These are phyloP conservation scores for Orbilia oligospora DNA, from an alignment of 2,329 filamentous ascomycete species.

Conservation along the genomic window DNA sequence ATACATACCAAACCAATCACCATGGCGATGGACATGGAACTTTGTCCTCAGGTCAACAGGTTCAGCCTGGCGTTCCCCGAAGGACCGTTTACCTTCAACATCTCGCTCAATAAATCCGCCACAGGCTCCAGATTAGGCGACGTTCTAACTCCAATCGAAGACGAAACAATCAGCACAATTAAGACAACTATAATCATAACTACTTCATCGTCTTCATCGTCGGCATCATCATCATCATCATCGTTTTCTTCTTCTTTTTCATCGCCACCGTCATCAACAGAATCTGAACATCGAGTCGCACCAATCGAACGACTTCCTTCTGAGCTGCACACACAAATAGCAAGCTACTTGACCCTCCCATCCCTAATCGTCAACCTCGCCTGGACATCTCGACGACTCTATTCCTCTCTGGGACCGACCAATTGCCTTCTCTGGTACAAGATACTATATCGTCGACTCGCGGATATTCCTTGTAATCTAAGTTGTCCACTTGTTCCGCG, in stretches of 20 bases:
- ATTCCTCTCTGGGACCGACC: conserved; percentile 41
- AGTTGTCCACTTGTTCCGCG: background rate
- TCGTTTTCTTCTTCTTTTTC: too few species aligned
- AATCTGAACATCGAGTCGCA: background rate
- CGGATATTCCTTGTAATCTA: background rate
- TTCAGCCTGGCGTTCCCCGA: background rate
- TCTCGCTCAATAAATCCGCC: background rate
- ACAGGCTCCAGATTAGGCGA: too few species aligned
- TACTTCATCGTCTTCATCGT: background rate
- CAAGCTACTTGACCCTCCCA: conserved; percentile 14
- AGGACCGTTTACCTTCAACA: conserved; percentile 41
- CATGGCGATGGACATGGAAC: background rate
- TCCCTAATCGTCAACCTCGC: conserved; percentile 35
- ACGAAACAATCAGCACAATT: too few species aligned
- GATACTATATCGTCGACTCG: conserved; percentile 13
- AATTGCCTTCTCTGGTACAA: conserved; percentile 50
- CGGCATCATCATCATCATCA: background rate
- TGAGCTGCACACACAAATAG: conserved; percentile 52
- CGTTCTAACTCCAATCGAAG: too few species aligned
- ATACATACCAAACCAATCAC: too few species aligned
- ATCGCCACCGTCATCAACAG: background rate
- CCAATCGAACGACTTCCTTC: conserved; percentile 46
- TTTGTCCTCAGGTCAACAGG: background rate
- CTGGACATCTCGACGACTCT: conserved; percentile 48
- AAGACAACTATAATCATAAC: too few species aligned